phyloP scores from a whole-genome alignment of 2,329 filamentous ascomycete species.

The Trichoderma guizhouense region DNA sequence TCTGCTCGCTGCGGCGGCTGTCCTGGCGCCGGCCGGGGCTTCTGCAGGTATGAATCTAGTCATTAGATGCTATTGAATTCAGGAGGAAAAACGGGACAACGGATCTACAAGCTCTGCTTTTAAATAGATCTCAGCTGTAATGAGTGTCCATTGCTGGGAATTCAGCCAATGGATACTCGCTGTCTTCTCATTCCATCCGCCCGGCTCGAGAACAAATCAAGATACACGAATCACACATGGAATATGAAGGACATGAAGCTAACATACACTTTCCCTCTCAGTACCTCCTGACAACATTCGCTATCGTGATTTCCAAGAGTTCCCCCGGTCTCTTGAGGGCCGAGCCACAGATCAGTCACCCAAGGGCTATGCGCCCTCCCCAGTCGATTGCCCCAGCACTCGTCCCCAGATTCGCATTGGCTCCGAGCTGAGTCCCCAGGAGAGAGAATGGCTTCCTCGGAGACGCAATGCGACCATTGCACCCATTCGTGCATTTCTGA shows the following conservation, averaged over 20 bases:
- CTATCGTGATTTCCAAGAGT: slow-evolving; percentile 17
- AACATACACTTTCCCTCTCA: background rate
- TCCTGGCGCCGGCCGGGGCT: slow-evolving; percentile 15
- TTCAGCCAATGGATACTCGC: background rate
- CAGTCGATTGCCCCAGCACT: slow-evolving; percentile 65
- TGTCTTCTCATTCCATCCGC: background rate
- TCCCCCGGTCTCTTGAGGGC: slow-evolving; percentile 21
- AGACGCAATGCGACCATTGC: slow-evolving; percentile 70
- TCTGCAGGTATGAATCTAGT: slow-evolving; percentile 19
- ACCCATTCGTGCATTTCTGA: slow-evolving; percentile 72
- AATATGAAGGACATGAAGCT: background rate
- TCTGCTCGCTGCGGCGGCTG: slow-evolving; percentile 21
- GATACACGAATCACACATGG: background rate
- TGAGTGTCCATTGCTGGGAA: background rate
- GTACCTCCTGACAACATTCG: slow-evolving; percentile 10
- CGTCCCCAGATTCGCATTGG: slow-evolving; percentile 68
- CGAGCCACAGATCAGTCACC: slow-evolving; percentile 35
- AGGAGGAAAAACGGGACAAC: background rate
- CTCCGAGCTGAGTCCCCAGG: slow-evolving; percentile 58
- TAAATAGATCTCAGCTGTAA: background rate
- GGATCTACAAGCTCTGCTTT: background rate
- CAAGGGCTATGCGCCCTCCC: slow-evolving; percentile 64
- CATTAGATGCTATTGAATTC: background rate
- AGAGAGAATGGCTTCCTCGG: slow-evolving; percentile 68
- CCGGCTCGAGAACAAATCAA: background rate